Evolutionary conservation across 2,329 filamentous ascomycete species (phyloP).

Genomic region (Fusarium napiforme): DNA sequence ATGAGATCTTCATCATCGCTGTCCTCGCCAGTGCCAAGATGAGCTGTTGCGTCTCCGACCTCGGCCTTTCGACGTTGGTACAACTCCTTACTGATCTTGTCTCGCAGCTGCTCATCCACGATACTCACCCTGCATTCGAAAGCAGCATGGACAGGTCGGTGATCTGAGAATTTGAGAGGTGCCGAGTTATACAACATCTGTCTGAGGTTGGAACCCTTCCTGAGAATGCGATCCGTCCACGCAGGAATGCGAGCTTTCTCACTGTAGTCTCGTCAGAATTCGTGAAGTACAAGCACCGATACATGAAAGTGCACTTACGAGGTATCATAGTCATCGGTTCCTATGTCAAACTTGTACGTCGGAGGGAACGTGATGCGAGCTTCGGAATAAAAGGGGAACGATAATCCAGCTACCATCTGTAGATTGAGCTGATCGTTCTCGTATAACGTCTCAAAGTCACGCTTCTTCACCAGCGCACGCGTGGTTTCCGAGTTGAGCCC

Average conservation of each 20-base stretch:
- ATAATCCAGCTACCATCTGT: conserved; percentile 92
- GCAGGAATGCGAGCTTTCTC: conserved; percentile 96
- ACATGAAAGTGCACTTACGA: conserved; percentile 66
- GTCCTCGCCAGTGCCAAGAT: conserved; percentile 62
- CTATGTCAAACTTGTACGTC: conserved; percentile 95
- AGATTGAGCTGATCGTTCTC: conserved; percentile 96
- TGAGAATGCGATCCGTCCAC: conserved; percentile 94
- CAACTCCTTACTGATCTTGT: conserved; percentile 77
- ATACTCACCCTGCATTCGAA: conserved; percentile 88
- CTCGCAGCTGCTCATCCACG: conserved; percentile 78
- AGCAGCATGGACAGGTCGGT: conserved; percentile 91
- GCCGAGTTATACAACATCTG: conserved; percentile 87
- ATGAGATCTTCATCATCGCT: conserved; percentile 83
- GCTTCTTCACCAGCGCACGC: conserved; percentile 75
- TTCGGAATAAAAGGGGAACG: conserved; percentile 93
- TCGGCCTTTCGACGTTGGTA: conserved; percentile 76
- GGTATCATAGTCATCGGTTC: conserved; percentile 88
- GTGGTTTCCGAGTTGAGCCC: conserved; percentile 83
- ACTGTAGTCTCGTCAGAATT: conserved; percentile 53
- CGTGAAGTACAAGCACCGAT: not conserved
- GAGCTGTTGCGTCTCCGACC: conserved; percentile 71
- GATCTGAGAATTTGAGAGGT: conserved; percentile 89
- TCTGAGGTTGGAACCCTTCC: conserved; percentile 83
- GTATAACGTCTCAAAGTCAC: conserved; percentile 82
- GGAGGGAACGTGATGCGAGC: conserved; percentile 87